phyloP scores from a whole-genome alignment of 176 grass and related monocot genomes.

The Triticum urartu region DNA sequence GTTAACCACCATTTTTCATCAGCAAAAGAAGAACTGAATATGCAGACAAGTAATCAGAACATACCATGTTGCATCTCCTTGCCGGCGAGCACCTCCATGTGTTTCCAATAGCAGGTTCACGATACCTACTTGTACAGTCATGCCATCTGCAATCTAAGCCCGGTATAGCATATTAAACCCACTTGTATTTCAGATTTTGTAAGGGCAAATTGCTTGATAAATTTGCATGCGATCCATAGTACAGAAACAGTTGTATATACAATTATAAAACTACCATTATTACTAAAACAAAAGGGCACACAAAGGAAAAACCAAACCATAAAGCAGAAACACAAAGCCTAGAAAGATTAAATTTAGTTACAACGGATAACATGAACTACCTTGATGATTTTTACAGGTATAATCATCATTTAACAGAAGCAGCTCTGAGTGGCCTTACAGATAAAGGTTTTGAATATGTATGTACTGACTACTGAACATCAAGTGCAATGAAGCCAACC shows the following conservation, averaged over 20 bases:
- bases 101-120: constrained; percentile 97
- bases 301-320: not conserved
- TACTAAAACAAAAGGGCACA: not conserved
- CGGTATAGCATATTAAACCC: constrained; percentile 32
- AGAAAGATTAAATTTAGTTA: constrained; percentile 3
- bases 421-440: not conserved
- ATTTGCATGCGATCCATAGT: constrained; percentile 3
- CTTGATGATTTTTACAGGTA: constrained; percentile 10
- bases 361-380: not conserved
- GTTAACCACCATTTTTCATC: not conserved
- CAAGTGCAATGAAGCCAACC: constrained; percentile 42
- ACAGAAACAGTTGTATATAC: constrained; percentile 26
- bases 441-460: constrained; percentile 6
- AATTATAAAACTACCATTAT: constrained; percentile 7
- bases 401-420: not conserved
- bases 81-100: constrained; percentile 57
- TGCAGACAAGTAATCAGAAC: constrained; percentile 11
- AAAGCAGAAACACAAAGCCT: constrained; percentile 2
- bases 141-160: constrained; percentile 95
- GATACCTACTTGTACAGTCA: constrained; percentile 93
- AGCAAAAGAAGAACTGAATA: constrained; percentile 11
- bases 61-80: constrained; percentile 90
- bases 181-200: constrained; percentile 8
- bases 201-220: constrained; percentile 22
- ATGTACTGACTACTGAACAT: not conserved